These are phyloP conservation scores for Candida sphagnicola DNA, from an alignment of 805 yeast genomes.

Conservation along the genomic window DNA sequence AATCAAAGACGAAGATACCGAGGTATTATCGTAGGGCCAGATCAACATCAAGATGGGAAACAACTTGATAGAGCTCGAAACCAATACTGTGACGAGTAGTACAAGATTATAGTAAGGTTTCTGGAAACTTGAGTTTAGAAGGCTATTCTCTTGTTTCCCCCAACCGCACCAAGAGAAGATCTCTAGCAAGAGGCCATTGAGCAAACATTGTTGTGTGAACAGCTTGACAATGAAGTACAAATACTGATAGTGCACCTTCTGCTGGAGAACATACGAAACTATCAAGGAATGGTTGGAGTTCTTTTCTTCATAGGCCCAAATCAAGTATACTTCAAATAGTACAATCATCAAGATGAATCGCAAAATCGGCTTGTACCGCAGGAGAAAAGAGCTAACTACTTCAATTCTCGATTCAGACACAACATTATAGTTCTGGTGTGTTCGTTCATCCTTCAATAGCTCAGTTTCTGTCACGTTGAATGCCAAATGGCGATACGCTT, in stretches of 20 bases:
- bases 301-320: conserved; percentile 89
- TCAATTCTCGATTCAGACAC: not conserved
- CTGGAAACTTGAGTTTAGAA: conserved; percentile 21
- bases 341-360: conserved; percentile 59
- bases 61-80: conserved; percentile 75
- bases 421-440: conserved; percentile 4
- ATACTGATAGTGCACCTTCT: conserved; percentile 49
- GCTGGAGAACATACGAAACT: conserved; percentile 21
- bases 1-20: conserved; percentile 57
- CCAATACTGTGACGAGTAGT: conserved; percentile 63
- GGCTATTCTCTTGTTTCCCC: conserved; percentile 15
- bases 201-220: conserved; percentile 39
- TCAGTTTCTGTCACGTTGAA: conserved; percentile 55
- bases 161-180: conserved; percentile 9
- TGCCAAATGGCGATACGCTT: conserved; percentile 82
- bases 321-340: conserved; percentile 82
- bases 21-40: conserved; percentile 89
- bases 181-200: conserved; percentile 26
- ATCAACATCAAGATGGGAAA: conserved; percentile 91
- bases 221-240: conserved; percentile 52
- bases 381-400: conserved; percentile 4
- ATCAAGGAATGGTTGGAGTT: conserved; percentile 28
- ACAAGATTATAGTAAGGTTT: conserved; percentile 35
- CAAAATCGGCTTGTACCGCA: conserved; percentile 18
- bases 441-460: conserved; percentile 10